Evolutionary conservation across 257 asterid species (phyloP), one percentile per base, ranked within the genome.

Genomic region (Avicennia marina): DNA sequence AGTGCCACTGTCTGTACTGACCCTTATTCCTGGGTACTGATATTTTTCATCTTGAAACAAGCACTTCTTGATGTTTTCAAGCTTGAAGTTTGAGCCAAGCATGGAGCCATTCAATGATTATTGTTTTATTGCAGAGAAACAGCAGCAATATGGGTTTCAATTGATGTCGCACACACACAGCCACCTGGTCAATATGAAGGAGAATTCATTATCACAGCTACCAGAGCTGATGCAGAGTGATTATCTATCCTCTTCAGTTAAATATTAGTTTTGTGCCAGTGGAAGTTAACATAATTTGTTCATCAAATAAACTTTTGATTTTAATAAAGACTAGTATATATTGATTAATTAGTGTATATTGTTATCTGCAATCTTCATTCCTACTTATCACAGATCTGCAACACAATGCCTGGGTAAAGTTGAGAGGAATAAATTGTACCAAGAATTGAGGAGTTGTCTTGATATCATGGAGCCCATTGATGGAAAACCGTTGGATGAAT

Each of bases 141-240:
- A 59, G 62, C 82, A 29, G 85, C 78, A 43, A 61, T 93, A 56
- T 93, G 95, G 94, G 66, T 89, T 58, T 89, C 96, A 55, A 67
- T 93, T 50, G 97, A 83, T 69, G 94, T 93, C 63, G 95, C 96
- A 63, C 72, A 48, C 68, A 70, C 78, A 50, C 98, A 89, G 63
- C 82, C 94, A 62, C 95, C 97, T 16, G 98, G 97, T 58, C 97
- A 83, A 68, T 93, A 93, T 66, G 98, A 86, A 66, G 98, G 95
- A 70, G 98, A 89, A 69, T 32, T 93, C 60, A 72, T 84, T 59
- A 72, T 93, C 65, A 83, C 94, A 43, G 97, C 98, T 62, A 68
- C 71, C 64, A 81, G 82, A 77, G 78, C 80, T 72, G 90, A 83
- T 41, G 34, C 91, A 78, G 90, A 78, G 98, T 89, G 75, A 86